These are phyloP conservation scores for Tinospora cordifolia DNA, from an alignment of 164 flowering plant species.

Conservation along the genomic window DNA sequence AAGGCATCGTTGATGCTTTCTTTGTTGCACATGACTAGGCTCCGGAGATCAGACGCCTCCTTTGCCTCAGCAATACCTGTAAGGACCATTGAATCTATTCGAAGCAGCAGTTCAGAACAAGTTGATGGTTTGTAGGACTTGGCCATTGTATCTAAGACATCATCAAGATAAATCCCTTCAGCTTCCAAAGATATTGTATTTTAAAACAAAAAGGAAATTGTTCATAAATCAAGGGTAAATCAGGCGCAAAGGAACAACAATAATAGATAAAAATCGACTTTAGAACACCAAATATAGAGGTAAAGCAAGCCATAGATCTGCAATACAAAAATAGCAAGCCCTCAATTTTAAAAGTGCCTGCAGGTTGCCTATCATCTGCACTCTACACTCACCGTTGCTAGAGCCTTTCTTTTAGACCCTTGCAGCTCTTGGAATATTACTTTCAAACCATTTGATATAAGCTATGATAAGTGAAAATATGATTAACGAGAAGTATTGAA, in stretches of 20 bases:
- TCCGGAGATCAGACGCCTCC: slow-evolving; percentile 63
- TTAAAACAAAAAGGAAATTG: background rate
- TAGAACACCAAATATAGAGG: background rate
- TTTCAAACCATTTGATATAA: background rate
- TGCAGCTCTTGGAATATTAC: background rate
- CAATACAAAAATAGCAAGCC: background rate
- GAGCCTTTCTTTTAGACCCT: background rate
- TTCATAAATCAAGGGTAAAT: background rate
- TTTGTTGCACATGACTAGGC: slow-evolving; percentile 34
- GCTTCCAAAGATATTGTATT: background rate
- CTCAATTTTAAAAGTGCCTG: background rate
- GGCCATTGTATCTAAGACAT: slow-evolving; percentile 10
- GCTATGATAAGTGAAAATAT: background rate
- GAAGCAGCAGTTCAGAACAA: slow-evolving; percentile 57
- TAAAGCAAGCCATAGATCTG: background rate
- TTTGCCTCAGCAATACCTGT: slow-evolving; percentile 35
- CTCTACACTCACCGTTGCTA: background rate
- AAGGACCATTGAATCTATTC: slow-evolving; percentile 77
- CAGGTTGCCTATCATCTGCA: background rate
- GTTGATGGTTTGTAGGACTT: slow-evolving; percentile 30
- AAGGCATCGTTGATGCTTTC: slow-evolving; percentile 31
- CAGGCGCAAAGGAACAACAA: no score
- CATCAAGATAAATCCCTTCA: background rate
- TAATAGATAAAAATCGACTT: no score
- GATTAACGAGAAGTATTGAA: no score